Evolutionary conservation across 257 asterid species (phyloP).

Genomic region (Parsonsia alboflavescens): DNA sequence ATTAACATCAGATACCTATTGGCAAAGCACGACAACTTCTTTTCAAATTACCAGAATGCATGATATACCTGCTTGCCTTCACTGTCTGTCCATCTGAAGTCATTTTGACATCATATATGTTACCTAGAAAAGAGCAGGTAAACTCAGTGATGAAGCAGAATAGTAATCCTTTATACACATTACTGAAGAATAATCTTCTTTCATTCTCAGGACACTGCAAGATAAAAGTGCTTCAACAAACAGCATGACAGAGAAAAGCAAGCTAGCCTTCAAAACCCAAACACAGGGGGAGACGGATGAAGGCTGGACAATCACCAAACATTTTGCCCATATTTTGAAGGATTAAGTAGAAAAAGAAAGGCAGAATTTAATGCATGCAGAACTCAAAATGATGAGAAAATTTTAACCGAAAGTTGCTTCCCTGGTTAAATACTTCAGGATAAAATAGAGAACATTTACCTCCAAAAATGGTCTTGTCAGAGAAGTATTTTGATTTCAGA

Average conservation of each 20-base stretch:
- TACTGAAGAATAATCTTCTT: background rate
- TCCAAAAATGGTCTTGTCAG: constrained; percentile 80
- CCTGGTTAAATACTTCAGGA: background rate
- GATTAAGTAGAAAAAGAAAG: background rate
- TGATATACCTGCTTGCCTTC: constrained; percentile 65
- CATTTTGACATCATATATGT: constrained; percentile 77
- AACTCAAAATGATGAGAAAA: background rate
- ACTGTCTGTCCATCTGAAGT: constrained; percentile 65
- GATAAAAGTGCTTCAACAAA: background rate
- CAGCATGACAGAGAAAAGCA: no score
- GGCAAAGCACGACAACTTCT: background rate
- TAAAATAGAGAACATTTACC: constrained; percentile 37
- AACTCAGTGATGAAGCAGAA: background rate
- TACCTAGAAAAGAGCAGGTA: constrained; percentile 42
- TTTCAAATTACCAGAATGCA: background rate
- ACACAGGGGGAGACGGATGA: no score
- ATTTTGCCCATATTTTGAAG: background rate
- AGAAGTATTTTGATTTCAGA: constrained; percentile 69
- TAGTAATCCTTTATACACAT: background rate
- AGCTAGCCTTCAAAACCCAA: background rate
- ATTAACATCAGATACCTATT: constrained; percentile 8
- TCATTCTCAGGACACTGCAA: background rate
- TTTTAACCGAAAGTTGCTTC: no score
- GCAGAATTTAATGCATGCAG: background rate
- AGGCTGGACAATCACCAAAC: no score